A percentile compares a stretch with the other conserved stretches of the same genome.
Conservation (phyloP, 495 filamentous ascomycete genomes). For the Neurospora sp. region DNA sequence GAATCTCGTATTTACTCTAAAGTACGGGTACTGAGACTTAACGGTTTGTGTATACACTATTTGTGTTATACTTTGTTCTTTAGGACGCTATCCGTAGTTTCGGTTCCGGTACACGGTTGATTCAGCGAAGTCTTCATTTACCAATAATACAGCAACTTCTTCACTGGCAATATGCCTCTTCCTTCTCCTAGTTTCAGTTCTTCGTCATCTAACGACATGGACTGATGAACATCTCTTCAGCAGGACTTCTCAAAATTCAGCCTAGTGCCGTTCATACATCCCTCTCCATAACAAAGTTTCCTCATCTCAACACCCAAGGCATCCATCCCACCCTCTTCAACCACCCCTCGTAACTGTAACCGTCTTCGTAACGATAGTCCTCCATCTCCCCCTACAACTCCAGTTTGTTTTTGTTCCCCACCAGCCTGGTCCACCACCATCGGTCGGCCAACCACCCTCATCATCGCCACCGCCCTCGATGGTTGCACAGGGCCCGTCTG, state of each 20-base stretch:
- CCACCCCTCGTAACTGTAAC: neutral
- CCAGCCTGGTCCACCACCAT: neutral
- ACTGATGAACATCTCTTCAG: neutral
- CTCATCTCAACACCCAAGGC: neutral
- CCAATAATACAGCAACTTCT: neutral
- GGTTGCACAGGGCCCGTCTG: neutral
- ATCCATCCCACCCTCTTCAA: neutral
- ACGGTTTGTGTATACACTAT: neutral
- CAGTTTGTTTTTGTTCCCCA: neutral
- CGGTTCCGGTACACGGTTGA: neutral
- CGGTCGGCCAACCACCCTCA: neutral
- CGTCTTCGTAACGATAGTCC: neutral
- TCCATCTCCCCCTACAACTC: neutral
- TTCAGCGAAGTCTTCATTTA: neutral
- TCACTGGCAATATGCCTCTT: neutral
- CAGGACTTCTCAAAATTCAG: neutral
- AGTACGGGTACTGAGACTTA: neutral
- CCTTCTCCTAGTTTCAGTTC: neutral
- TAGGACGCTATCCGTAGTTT: neutral
- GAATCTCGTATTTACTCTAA: neutral
- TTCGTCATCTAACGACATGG: neutral
- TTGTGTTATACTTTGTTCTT: neutral
- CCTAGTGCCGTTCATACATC: neutral
- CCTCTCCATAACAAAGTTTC: neutral
- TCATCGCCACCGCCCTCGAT: neutral